Evolutionary conservation across 306 rosid species (phyloP).

Genomic region (Coriaria nepalensis): DNA sequence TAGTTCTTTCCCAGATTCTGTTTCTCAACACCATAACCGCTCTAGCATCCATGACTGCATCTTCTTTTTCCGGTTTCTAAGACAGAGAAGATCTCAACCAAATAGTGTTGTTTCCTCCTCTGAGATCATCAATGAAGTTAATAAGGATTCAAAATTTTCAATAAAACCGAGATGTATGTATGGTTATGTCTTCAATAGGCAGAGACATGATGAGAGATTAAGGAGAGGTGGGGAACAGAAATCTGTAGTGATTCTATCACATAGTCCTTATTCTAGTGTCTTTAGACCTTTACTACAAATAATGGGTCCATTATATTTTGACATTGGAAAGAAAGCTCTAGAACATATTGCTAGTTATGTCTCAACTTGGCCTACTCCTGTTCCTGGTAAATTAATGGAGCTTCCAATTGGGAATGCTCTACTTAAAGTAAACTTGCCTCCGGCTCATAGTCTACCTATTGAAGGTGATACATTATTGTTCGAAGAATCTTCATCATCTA

Average conservation of each 20-base stretch:
- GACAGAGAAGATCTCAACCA: slow-evolving; percentile 27
- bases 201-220: slow-evolving; percentile 90
- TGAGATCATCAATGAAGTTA: slow-evolving; percentile 26
- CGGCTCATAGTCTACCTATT: slow-evolving; percentile 56
- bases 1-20: slow-evolving; percentile 73
- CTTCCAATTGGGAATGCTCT: slow-evolving; percentile 86
- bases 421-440: slow-evolving; percentile 82
- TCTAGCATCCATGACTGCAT: slow-evolving; percentile 79
- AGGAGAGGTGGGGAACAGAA: slow-evolving; percentile 97
- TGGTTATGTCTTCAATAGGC: slow-evolving; percentile 87
- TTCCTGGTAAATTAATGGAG: slow-evolving; percentile 74
- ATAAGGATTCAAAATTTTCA: slow-evolving; percentile 19
- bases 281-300: slow-evolving; percentile 85
- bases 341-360: slow-evolving; percentile 86
- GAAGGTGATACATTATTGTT: slow-evolving; percentile 33
- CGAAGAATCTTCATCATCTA: slow-evolving; percentile 54
- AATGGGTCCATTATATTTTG: slow-evolving; percentile 83
- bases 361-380: slow-evolving; percentile 76
- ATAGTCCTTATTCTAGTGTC: slow-evolving; percentile 62
- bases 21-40: slow-evolving; percentile 81
- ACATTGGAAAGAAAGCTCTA: slow-evolving; percentile 76
- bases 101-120: slow-evolving; percentile 21
- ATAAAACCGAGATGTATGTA: slow-evolving; percentile 45
- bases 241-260: slow-evolving; percentile 76
- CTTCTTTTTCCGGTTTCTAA: slow-evolving; percentile 66